These are phyloP conservation scores for Elsinoe australis DNA, from an alignment of 2,329 filamentous ascomycete genomes.

Conservation along the genomic window DNA sequence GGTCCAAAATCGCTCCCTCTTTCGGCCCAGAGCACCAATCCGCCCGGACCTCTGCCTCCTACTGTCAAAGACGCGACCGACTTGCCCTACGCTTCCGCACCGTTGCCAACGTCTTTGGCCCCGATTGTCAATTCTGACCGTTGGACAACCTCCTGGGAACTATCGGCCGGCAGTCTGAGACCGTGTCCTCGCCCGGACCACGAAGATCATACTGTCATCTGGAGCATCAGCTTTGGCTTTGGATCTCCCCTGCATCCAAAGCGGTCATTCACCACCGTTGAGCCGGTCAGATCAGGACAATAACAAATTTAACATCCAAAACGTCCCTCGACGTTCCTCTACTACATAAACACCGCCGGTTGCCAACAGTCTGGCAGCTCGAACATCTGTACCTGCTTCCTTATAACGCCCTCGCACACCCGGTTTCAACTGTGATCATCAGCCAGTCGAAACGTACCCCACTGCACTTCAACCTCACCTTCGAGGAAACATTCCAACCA, in stretches of 20 bases:
- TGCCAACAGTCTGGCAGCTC: conserved; percentile 18
- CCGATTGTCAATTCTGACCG: conserved; percentile 18
- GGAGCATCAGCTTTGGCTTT: conserved; percentile 14
- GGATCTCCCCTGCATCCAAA: conserved; percentile 17
- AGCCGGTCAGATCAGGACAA: conserved; percentile 16
- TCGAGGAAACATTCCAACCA: conserved; percentile 1
- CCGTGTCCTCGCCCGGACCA: conserved; percentile 16
- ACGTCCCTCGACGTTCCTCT: conserved; percentile 17
- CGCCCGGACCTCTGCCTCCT: conserved; percentile 6
- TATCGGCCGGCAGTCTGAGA: conserved; percentile 18
- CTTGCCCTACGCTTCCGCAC: conserved; percentile 16
- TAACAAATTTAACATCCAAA: conserved; percentile 18
- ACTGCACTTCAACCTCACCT: conserved; percentile 11
- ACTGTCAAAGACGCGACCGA: conserved; percentile 15
- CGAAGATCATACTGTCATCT: conserved; percentile 7
- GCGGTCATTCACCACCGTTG: conserved; percentile 17
- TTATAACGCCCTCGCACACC: conserved; percentile 18
- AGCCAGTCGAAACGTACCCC: conserved; percentile 18
- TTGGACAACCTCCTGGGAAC: conserved; percentile 18
- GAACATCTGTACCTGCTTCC: conserved; percentile 18
- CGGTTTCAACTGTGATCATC: conserved; percentile 18
- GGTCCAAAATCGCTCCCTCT: conserved; percentile 7
- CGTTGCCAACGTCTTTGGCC: conserved; percentile 17
- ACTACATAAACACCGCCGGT: conserved; percentile 18
- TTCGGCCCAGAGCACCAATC: conserved; percentile 7